Evolutionary conservation across 129 eudicot genomes (phyloP).

Genomic region (sunflower (Helianthus annuus)): HanXRQr2.0-SUNRISE NC_035435.2:155076792-155077291

Average conservation of each 20-base stretch:
- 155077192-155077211: slow-evolving; percentile 91
- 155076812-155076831: slow-evolving; percentile 79
- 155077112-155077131: slow-evolving; percentile 63
- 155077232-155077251: slow-evolving; percentile 86
- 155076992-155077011: slow-evolving; percentile 97
- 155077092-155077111: slow-evolving; percentile 4
- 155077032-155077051: slow-evolving; percentile 83
- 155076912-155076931: slow-evolving; percentile 46
- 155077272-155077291: slow-evolving; percentile 95
- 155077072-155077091: neutral
- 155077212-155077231: slow-evolving; percentile 88
- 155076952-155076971: slow-evolving; percentile 83
- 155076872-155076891: slow-evolving; percentile 45
- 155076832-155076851: slow-evolving; percentile 76
- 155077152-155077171: slow-evolving; percentile 99
- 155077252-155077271: slow-evolving; percentile 83
- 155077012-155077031: slow-evolving; percentile 87
- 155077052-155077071: slow-evolving; percentile 54
- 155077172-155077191: slow-evolving; percentile 95
- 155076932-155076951: slow-evolving; percentile 47
- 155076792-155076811: slow-evolving; percentile 60
- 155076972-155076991: slow-evolving; percentile 99
- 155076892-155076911: slow-evolving; percentile 62
- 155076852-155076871: slow-evolving; percentile 39
- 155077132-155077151: slow-evolving; percentile 90